Evolutionary conservation across 805 yeast species (phyloP).

Genomic region (Metschnikowia henanensis): DNA sequence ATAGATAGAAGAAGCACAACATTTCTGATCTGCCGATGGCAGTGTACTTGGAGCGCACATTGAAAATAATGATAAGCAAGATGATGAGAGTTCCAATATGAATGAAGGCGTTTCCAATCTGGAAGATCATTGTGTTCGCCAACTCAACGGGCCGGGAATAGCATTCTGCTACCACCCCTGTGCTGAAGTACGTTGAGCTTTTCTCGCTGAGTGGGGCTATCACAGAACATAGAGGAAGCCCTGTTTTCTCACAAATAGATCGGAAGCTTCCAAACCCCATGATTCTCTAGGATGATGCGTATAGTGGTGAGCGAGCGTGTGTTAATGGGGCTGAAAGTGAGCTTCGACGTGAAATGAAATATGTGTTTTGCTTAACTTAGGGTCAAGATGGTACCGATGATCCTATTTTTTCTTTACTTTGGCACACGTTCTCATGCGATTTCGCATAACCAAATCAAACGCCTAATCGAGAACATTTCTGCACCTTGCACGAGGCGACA

Average conservation of each 20-base stretch:
- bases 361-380: background rate
- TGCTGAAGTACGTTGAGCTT: slow-evolving; percentile 29
- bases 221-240: slow-evolving; percentile 80
- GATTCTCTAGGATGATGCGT: too few relatives aligned
- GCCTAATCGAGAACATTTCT: slow-evolving; percentile 6
- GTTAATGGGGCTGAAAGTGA: background rate
- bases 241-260: slow-evolving; percentile 60
- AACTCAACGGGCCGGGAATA: slow-evolving; percentile 83
- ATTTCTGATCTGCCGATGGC: slow-evolving; percentile 93
- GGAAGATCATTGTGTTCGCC: slow-evolving; percentile 90
- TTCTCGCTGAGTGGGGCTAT: slow-evolving; percentile 49
- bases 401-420: background rate
- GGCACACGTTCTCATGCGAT: slow-evolving; percentile 1
- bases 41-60: slow-evolving; percentile 81
- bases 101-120: slow-evolving; percentile 83
- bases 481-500: background rate
- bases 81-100: slow-evolving; percentile 73
- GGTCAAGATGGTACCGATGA: background rate
- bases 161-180: slow-evolving; percentile 75
- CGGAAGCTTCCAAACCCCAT: slow-evolving; percentile 73
- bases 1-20: slow-evolving; percentile 65
- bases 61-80: slow-evolving; percentile 68
- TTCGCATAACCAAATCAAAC: slow-evolving; percentile 8
- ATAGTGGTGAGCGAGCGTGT: background rate
- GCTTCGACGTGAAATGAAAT: too few relatives aligned